These are phyloP conservation scores for Musa beccarii DNA, from an alignment of 176 grass and related monocot species.

Conservation along the genomic window DNA sequence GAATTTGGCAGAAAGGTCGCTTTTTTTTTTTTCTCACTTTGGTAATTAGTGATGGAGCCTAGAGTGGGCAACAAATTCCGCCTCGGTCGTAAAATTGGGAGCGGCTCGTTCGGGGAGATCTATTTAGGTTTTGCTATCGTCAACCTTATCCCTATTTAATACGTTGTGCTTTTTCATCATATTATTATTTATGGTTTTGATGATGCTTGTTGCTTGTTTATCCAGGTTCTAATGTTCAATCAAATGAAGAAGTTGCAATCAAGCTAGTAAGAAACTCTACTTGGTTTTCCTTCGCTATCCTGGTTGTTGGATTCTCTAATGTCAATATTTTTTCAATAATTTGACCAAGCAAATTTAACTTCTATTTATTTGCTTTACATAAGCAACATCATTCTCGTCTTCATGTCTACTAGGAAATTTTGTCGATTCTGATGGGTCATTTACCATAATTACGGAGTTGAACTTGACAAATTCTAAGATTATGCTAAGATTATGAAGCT, in stretches of 20 bases:
- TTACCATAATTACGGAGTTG: no score
- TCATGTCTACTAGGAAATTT: no score
- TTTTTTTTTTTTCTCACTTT: not conserved
- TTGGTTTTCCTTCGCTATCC: not conserved
- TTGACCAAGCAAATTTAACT: no score
- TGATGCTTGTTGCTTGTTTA: not conserved
- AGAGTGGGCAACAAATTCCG: constrained; percentile 8
- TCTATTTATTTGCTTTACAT: no score
- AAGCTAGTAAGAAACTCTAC: not conserved
- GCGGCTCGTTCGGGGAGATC: constrained; percentile 19
- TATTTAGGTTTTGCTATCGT: constrained; percentile 5
- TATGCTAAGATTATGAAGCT: no score
- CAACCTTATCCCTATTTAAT: not conserved
- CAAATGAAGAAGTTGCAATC: constrained; percentile 11
- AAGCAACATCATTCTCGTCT: no score
- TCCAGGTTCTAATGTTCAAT: constrained; percentile 9
- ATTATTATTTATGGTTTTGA: not conserved
- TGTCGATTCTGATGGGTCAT: no score
- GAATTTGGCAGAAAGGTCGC: not conserved
- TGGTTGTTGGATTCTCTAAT: not conserved
- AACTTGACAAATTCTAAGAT: no score
- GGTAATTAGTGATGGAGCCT: not conserved
- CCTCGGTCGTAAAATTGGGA: constrained; percentile 14
- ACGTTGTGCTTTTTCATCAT: not conserved
- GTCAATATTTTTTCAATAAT: no score